Base-by-base conservation (phyloP, 1,139 yeast species). In the Yamadazyma dushanensis region DNA sequence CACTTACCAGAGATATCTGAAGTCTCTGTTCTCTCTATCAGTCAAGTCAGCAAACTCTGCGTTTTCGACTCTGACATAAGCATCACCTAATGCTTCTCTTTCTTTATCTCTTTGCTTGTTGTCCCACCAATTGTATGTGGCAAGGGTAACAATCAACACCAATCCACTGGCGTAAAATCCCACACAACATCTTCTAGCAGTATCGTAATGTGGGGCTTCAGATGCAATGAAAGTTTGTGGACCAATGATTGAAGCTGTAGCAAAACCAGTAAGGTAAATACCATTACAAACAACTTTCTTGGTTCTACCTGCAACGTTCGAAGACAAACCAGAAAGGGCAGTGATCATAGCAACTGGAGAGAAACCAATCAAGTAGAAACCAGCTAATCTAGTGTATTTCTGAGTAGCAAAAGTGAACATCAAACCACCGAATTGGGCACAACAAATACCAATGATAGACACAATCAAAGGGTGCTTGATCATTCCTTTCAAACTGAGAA, bases 211-310 rank as follows among this genome's bases (percentile, higher is more conserved):
- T 9, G 61, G 61, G n/a, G 51, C 53, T 39, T 55, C 55, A 19
- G 36, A 42, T 3, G 41, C 40, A 32, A 49, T 46, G 50, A 58
- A 56, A 8, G 56, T 43, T 37, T 56, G 61, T 5, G 61, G 59
- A 9, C 59, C 55, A 21, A 56, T 54, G 18, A 54, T 49, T 26
- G 52, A 55, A 24, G 54, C 88, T 25, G 73, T 71, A 46, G 83
- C 77, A 51, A 78, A 81, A 1, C 78, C 82, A 39, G 81, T 64
- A 22, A 39, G 69, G 26, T 23, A 44, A 11, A 52, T 17, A 20
- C 33, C 19, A 25, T 29, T 20, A 16, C 26, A 18, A 13, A 46
- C 45, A 15, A 53, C 45, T 37, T 53, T 47, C 37, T 57, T 57
- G 14, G 61, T 53, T 35, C 56, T 53, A 7, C 57, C 54, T 10